Base-by-base conservation (phyloP, 2,329 filamentous ascomycete genomes). In the Venturia oleaginea region DNA sequence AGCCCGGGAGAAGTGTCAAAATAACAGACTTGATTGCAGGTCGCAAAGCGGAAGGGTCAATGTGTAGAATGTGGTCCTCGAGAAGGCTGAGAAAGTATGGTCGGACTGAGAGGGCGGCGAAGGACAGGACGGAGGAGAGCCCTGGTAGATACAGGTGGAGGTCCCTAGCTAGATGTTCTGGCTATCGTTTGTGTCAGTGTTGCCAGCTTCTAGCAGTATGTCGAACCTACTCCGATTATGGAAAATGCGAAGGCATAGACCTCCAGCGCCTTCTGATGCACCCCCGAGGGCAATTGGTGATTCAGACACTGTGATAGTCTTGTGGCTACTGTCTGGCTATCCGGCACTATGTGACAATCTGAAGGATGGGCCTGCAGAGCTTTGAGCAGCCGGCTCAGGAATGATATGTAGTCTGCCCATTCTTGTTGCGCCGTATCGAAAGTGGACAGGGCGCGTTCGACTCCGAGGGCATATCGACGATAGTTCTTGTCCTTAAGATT, bases 361-460 rank as follows among this genome's bases (percentile, higher is more conserved):
- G 59, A 46, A 30, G 91, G 91, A 68, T 92, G 90, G 55, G 89
- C 86, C 84, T 99, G 94, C 27, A 99, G 82, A 43, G 93, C 91
- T 90, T 97, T 97, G 67, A 96, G 81, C 60, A 99, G 81, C 67
- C 91, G 86, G 73, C 90, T 95, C 64, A 99, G 79, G 74, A 97
- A 99, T 22, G 93, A 96, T 72, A 99, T 99, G 74, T 99, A 99
- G 78, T 99, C 94, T 60, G 95, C 94, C 94, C 94, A 99, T 85
- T 99, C 94, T 77, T 97, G 92, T 69, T 97, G 82, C 37, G 91
- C 87, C 19, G 91, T 92, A 74, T 99, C 94, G 79, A 97, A 99
- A 40, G 96, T 82, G 57, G 89, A 85, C 67, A 99, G 83, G 40
- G 92, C 90, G 75, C 92, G 86, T 72, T 97, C 93, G 68, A 99